These are phyloP conservation scores for Annulohypoxylon stygium DNA, from an alignment of 495 filamentous ascomycete species.

Conservation along the genomic window DNA sequence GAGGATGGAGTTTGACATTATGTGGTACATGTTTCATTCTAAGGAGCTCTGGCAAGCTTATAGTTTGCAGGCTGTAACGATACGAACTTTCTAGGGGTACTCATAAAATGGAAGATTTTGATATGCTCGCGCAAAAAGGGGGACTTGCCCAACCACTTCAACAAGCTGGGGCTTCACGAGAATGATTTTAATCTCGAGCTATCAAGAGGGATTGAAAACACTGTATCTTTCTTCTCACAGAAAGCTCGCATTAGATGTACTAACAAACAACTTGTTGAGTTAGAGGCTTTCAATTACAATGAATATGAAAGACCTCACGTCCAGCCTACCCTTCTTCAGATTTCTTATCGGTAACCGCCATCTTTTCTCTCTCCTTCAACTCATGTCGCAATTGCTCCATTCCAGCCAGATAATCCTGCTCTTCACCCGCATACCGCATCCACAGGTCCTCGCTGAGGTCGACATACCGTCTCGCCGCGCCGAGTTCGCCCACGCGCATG, in stretches of 20 bases:
- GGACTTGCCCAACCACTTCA: background rate
- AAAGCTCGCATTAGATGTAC: background rate
- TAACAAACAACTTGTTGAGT: no score
- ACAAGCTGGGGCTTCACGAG: background rate
- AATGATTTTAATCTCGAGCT: background rate
- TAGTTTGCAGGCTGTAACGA: background rate
- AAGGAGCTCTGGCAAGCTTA: background rate
- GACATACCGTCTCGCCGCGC: slow-evolving; percentile 46
- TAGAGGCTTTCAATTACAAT: background rate
- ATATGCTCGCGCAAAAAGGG: background rate
- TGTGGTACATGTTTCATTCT: background rate
- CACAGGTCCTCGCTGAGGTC: slow-evolving; percentile 49
- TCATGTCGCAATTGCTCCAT: slow-evolving; percentile 50
- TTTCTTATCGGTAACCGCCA: background rate
- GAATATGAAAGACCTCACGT: background rate
- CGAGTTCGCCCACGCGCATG: slow-evolving; percentile 44
- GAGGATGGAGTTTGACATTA: background rate
- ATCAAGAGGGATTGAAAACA: background rate
- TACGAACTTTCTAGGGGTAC: background rate
- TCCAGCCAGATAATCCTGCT: slow-evolving; percentile 50
- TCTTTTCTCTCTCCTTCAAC: slow-evolving; percentile 35
- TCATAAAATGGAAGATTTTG: background rate
- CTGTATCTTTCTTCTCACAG: background rate
- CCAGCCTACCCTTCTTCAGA: background rate
- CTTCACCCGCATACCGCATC: slow-evolving; percentile 54